Evolutionary conservation across 441 rosid species (phyloP).

Genomic region (Gossypium davidsonii): DNA sequence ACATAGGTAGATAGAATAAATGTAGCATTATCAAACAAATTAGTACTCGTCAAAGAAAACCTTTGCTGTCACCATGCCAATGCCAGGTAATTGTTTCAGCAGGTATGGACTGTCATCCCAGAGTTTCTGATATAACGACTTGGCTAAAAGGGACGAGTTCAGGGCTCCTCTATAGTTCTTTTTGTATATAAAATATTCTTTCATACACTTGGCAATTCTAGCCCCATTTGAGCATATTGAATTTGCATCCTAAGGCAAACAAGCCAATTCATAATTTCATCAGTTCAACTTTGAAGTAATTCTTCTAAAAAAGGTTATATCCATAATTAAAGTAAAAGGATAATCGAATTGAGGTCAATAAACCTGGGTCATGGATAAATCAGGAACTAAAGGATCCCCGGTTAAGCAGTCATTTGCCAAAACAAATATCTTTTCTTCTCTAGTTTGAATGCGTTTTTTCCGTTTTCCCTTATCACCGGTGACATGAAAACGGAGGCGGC

Average conservation of each 20-base stretch:
- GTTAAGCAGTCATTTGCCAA: slow-evolving; percentile 89
- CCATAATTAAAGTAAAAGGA: slow-evolving; percentile 13
- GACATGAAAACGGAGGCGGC: slow-evolving; percentile 82
- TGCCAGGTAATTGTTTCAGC: slow-evolving; percentile 91
- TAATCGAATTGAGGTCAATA: slow-evolving; percentile 2
- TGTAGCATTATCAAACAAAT: not conserved
- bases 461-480: slow-evolving; percentile 75
- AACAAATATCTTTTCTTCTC: slow-evolving; percentile 90
- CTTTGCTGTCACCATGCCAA: slow-evolving; percentile 99
- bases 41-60: slow-evolving; percentile 28
- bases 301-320: not conserved
- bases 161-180: slow-evolving; percentile 74
- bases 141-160: slow-evolving; percentile 68
- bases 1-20: not conserved
- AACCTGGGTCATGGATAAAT: slow-evolving; percentile 89
- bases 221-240: slow-evolving; percentile 75
- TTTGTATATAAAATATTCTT: slow-evolving; percentile 76
- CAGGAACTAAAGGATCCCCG: slow-evolving; percentile 88
- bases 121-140: slow-evolving; percentile 86
- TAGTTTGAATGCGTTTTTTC: slow-evolving; percentile 84
- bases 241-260: slow-evolving; percentile 63
- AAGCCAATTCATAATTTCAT: slow-evolving; percentile 21
- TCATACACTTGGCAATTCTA: slow-evolving; percentile 93
- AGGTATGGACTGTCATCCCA: slow-evolving; percentile 96
- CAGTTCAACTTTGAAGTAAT: slow-evolving; percentile 12